Percentiles rank a stretch among this genome's conserved stretches.
phyloP scores from a whole-genome alignment of 805 yeast species.

The Spathaspora girioi region DNA sequence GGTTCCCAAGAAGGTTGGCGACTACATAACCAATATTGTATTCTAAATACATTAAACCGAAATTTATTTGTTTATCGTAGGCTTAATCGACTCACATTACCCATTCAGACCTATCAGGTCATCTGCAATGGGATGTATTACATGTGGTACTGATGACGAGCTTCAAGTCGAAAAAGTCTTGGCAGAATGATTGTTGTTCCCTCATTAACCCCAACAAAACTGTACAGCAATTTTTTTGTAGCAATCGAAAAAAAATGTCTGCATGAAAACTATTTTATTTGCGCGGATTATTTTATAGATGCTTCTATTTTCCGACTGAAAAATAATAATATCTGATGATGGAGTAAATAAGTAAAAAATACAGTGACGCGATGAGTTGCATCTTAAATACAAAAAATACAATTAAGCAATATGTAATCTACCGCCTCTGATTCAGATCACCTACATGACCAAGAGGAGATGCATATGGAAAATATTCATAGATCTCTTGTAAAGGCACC shows the following conservation, averaged over 20 bases:
- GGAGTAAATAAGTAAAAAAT: background rate
- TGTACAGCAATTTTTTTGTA: background rate
- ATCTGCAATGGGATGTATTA: too few species aligned
- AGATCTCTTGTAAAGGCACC: background rate
- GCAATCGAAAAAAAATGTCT: background rate
- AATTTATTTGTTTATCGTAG: too few species aligned
- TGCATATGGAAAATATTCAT: background rate
- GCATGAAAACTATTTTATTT: background rate
- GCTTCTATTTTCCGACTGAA: background rate
- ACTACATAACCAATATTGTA: too few species aligned
- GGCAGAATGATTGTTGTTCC: background rate
- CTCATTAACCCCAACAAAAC: too few species aligned
- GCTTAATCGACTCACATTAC: too few species aligned
- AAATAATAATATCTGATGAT: background rate
- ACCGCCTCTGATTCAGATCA: background rate
- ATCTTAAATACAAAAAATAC: too few species aligned
- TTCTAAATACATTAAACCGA: too few species aligned
- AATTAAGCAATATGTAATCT: background rate
- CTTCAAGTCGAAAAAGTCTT: background rate
- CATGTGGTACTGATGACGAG: too few species aligned
- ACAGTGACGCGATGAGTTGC: background rate
- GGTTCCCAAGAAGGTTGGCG: background rate
- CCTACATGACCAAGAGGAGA: background rate
- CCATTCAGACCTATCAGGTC: too few species aligned
- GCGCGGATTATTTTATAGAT: background rate